phyloP scores from a whole-genome alignment of 345 rosid genomes.

The Eucalyptus marginata region DNA sequence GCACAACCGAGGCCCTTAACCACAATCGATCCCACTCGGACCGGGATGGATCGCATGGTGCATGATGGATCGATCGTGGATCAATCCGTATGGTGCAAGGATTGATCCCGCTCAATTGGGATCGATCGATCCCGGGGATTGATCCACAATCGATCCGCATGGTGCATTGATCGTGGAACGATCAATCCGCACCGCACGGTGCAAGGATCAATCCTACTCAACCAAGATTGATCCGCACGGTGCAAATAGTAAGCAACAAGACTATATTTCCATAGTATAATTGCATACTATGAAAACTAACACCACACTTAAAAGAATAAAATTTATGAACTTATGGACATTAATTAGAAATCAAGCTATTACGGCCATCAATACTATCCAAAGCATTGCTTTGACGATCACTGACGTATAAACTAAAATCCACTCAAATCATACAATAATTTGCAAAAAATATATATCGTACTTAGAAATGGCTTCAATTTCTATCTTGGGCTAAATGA shows the following conservation, averaged over 20 bases:
- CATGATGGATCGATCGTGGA: too few relatives aligned
- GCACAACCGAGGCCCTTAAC: too few relatives aligned
- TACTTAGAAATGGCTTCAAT: not conserved
- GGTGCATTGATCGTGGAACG: too few relatives aligned
- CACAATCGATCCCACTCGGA: too few relatives aligned
- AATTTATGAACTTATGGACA: not conserved
- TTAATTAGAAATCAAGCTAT: not conserved
- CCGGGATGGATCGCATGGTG: too few relatives aligned
- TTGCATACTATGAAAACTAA: not conserved
- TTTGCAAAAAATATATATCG: not conserved
- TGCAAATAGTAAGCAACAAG: not conserved
- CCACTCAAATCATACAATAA: not conserved
- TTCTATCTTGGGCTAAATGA: not conserved
- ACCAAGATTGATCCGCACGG: too few relatives aligned
- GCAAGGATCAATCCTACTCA: fast-evolving
- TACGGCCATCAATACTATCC: not conserved
- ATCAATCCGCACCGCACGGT: too few relatives aligned
- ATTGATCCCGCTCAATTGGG: too few relatives aligned
- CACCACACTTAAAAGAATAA: not conserved
- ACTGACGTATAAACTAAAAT: not conserved
- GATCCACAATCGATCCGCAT: too few relatives aligned
- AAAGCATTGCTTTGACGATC: not conserved
- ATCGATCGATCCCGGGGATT: too few relatives aligned
- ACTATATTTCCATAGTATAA: not conserved
- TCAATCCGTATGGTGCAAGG: too few relatives aligned